phyloP scores from a whole-genome alignment of 805 yeast species.

The Lipomyces starkeyi region DNA sequence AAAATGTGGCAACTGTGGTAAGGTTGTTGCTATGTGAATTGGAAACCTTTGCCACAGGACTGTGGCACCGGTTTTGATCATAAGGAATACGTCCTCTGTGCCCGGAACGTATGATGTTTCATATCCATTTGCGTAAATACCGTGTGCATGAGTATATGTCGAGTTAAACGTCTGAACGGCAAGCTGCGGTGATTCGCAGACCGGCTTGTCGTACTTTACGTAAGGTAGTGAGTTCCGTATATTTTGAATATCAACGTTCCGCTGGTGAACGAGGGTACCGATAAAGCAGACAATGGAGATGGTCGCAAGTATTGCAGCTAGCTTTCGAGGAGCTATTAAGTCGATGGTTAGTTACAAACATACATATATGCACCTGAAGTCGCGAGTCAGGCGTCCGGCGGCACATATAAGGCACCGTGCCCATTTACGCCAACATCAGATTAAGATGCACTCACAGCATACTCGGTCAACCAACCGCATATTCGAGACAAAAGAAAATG shows the following conservation, averaged over 20 bases:
- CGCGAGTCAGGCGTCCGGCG: too few species aligned
- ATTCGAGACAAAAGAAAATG: too few species aligned
- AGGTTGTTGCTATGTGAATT: conserved; percentile 45
- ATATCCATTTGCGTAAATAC: conserved; percentile 15
- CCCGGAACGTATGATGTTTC: conserved; percentile 23
- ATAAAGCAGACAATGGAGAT: neutral
- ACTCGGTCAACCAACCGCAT: too few species aligned
- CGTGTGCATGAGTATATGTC: conserved; percentile 9
- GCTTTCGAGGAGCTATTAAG: neutral
- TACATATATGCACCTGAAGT: too few species aligned
- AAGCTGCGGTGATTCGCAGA: neutral
- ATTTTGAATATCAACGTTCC: neutral
- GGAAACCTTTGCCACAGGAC: conserved; percentile 36
- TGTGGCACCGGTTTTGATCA: conserved; percentile 49
- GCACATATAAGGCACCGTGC: too few species aligned
- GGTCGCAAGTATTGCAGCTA: neutral
- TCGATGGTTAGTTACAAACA: too few species aligned
- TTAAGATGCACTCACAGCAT: too few species aligned
- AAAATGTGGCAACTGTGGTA: conserved; percentile 44
- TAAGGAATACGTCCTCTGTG: conserved; percentile 42
- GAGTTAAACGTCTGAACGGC: neutral
- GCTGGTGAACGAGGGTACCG: neutral
- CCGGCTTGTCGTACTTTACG: neutral
- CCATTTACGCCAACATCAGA: too few species aligned
- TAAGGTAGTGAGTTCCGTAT: neutral